Evolutionary conservation across 2,329 filamentous ascomycete genomes (phyloP).

Genomic region (Microcyclosporella mali): DNA sequence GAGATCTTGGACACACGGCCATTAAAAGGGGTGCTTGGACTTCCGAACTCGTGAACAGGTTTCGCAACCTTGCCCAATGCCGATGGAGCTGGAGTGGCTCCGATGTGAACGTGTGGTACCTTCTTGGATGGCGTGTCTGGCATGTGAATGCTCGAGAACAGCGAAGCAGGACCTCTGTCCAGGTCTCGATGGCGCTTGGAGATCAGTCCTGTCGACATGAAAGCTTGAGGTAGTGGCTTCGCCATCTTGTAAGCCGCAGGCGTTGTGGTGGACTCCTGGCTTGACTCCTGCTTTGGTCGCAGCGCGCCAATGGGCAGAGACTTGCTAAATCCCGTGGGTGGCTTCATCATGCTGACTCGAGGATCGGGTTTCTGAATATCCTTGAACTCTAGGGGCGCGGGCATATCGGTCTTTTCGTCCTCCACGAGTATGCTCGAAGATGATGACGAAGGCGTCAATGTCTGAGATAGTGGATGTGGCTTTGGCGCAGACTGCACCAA

Average conservation of each 20-base stretch:
- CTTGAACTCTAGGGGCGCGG: not conserved
- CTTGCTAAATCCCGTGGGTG: conserved; percentile 59
- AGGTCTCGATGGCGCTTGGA: conserved; percentile 83
- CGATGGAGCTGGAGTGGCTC: conserved; percentile 50
- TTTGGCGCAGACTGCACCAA: conserved; percentile 36
- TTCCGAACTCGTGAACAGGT: conserved; percentile 67
- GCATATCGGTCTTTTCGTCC: conserved; percentile 20
- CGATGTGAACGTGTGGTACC: conserved; percentile 62
- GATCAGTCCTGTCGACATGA: conserved; percentile 89
- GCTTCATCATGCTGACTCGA: conserved; percentile 36
- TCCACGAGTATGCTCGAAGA: conserved; percentile 71
- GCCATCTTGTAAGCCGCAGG: conserved; percentile 70
- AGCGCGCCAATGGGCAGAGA: conserved; percentile 65
- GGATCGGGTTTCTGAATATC: not conserved
- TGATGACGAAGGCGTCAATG: conserved; percentile 80
- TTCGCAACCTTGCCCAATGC: conserved; percentile 54
- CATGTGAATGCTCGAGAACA: conserved; percentile 58
- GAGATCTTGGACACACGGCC: conserved; percentile 55
- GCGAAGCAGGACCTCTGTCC: conserved; percentile 55
- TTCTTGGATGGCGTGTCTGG: conserved; percentile 97
- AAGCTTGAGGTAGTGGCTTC: conserved; percentile 73
- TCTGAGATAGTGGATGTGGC: conserved; percentile 78
- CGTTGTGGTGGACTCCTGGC: conserved; percentile 57
- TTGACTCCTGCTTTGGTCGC: conserved; percentile 40
- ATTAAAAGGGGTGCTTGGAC: conserved; percentile 76